Base-by-base conservation (phyloP, 1,284 basidiomycete genomes). In the Cutaneotrichosporon arboriforme region DNA sequence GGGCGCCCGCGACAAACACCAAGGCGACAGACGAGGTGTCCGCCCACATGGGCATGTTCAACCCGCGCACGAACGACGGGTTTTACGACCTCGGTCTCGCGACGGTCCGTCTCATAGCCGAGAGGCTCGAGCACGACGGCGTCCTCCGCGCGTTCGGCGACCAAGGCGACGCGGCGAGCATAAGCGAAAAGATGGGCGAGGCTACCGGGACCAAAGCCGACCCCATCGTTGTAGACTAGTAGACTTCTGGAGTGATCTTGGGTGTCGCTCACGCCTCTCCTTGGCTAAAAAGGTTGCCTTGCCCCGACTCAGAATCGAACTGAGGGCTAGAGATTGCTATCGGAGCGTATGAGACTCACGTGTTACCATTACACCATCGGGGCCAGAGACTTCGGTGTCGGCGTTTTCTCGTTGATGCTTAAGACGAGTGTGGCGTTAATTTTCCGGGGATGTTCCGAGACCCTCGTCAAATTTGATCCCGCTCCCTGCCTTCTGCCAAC, bases 21-120 rank as follows among this genome's bases (percentile, higher is more conserved):
- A 67, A 84, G 23, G 87, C 86, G 0, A 63, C 78, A 17, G 88
- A 94, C 68, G 91, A 96, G 72, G 77, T 94, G 17, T 79, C 86
- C 57, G 92, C 90, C 12, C 92, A 97, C 67, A 88, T 84, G 42
- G 84, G 84, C 38, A 94, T 97, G 86, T 97, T 97, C 73, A 81
- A 82, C 57, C 80, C 82, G 5, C 80, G 79, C 59, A 84, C 82
- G n/a, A 94, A 94, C 63, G 88, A 92, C 60, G 87, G 87, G 17
- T 96, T 92, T 72, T 93, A 93, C 69, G 83, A 84, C 58, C 78
- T 97, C 3, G 92, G 90, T 0, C 74, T 91, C 17, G 76, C 80
- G 44, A 81, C 82, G 0, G 83, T 82, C 1, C 50, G 61, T 8
- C 59, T 57, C 3, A 62, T 77, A 8, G 63, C 63, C 5, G 66